Percentiles rank a stretch among this genome's conserved stretches.
These are phyloP conservation scores for Barnettozyma vustinii DNA, from an alignment of 805 yeast species.

Conservation along the genomic window DNA sequence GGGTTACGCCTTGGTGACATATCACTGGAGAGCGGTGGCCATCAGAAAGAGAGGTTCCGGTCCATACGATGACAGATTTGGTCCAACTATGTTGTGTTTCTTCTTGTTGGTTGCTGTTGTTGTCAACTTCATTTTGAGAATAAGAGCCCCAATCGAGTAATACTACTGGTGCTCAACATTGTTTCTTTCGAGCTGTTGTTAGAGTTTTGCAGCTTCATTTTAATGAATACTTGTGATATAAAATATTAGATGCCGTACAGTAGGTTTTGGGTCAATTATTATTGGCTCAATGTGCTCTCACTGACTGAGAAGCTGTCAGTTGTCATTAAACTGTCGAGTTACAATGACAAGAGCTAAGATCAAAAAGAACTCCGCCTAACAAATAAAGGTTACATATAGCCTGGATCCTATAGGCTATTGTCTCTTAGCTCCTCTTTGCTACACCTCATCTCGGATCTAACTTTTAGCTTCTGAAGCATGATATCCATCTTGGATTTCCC, in stretches of 20 bases:
- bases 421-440: too few species aligned
- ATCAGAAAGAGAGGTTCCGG: constrained; percentile 97
- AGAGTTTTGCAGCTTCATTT: neutral
- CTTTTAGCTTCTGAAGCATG: too few species aligned
- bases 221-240: neutral
- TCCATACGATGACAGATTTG: constrained; percentile 98
- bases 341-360: too few species aligned
- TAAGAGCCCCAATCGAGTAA: constrained; percentile 12
- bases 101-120: constrained; percentile 90
- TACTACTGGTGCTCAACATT: neutral
- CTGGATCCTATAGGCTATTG: too few species aligned
- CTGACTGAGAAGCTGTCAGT: too few species aligned
- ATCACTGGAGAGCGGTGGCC: constrained; percentile 99
- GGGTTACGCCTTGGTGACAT: constrained; percentile 91
- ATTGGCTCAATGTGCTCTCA: too few species aligned
- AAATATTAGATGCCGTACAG: neutral
- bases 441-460: too few species aligned
- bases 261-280: neutral
- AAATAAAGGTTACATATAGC: too few species aligned
- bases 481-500: too few species aligned
- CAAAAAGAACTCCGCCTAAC: too few species aligned
- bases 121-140: constrained; percentile 81
- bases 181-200: neutral
- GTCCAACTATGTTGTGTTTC: constrained; percentile 96
- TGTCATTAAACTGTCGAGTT: too few species aligned